A percentile compares a stretch with the other conserved stretches of the same genome.
phyloP scores from a whole-genome alignment of 108 stramenopile species.

The Discostella stelligeroides region DNA sequence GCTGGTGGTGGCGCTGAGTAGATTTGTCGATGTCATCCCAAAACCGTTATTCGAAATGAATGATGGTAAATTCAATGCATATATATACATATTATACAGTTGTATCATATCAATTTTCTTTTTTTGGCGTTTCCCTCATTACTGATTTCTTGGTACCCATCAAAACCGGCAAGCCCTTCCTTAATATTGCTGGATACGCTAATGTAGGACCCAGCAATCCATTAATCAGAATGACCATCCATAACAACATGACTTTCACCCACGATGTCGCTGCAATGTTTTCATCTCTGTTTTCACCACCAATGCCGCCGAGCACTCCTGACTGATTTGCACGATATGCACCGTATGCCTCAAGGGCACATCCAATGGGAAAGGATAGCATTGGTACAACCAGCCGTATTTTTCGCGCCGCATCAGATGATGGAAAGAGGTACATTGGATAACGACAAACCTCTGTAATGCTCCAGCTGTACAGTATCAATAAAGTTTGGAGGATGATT shows the following conservation, averaged over 20 bases:
- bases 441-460: constrained; percentile 56
- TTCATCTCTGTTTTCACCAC: background rate
- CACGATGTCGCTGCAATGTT: constrained; percentile 9
- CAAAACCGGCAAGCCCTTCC: constrained; percentile 54
- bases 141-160: constrained; percentile 17
- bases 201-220: constrained; percentile 51
- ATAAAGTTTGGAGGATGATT: background rate
- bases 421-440: constrained; percentile 63
- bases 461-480: constrained; percentile 45
- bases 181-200: constrained; percentile 57
- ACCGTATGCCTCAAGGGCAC: constrained; percentile 41
- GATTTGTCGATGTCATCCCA: too few species aligned
- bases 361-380: constrained; percentile 54
- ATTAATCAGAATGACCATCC: constrained; percentile 48
- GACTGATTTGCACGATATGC: constrained; percentile 36
- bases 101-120: background rate
- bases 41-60: too few species aligned
- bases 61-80: too few species aligned
- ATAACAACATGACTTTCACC: constrained; percentile 34
- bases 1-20: too few species aligned
- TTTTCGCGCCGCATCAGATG: constrained; percentile 22
- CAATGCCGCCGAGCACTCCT: background rate
- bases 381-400: constrained; percentile 52
- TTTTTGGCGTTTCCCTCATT: background rate
- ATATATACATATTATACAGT: too few species aligned